These are phyloP conservation scores for Solanum lignicaule DNA, from an alignment of 257 asterid species.

Conservation along the genomic window DNA sequence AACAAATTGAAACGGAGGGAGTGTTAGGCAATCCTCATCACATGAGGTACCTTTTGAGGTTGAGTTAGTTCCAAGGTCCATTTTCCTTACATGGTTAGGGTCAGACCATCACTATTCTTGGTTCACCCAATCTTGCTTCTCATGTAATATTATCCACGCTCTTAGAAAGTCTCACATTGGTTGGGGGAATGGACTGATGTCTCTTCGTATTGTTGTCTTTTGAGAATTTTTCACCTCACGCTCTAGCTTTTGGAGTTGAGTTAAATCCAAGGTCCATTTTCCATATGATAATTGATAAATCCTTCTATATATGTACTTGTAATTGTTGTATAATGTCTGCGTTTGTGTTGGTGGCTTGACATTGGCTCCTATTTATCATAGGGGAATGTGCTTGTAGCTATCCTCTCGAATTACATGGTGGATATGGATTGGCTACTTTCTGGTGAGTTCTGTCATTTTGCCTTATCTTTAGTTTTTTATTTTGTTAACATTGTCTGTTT, in stretches of 20 bases:
- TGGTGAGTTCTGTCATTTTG: slow-evolving; percentile 36
- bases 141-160: neutral
- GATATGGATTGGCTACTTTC: slow-evolving; percentile 94
- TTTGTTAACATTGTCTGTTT: neutral
- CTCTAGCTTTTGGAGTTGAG: neutral
- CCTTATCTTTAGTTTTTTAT: neutral
- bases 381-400: slow-evolving; percentile 72
- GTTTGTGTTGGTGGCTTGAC: neutral
- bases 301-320: neutral
- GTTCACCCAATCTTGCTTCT: neutral
- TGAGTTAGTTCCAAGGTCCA: neutral
- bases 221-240: neutral
- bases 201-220: neutral
- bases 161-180: neutral
- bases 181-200: neutral
- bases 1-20: neutral
- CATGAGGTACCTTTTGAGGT: neutral
- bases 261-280: neutral
- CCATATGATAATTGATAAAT: neutral
- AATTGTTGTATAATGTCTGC: neutral
- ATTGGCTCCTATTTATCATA: slow-evolving; percentile 8
- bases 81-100: neutral
- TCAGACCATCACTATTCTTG: neutral
- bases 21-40: neutral
- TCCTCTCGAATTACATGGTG: slow-evolving; percentile 93